A percentile compares a stretch with the other conserved stretches of the same genome.
Evolutionary conservation across 352 stramenopile species (phyloP).

Genomic region (Aphanomyces cochlioides): DNA sequence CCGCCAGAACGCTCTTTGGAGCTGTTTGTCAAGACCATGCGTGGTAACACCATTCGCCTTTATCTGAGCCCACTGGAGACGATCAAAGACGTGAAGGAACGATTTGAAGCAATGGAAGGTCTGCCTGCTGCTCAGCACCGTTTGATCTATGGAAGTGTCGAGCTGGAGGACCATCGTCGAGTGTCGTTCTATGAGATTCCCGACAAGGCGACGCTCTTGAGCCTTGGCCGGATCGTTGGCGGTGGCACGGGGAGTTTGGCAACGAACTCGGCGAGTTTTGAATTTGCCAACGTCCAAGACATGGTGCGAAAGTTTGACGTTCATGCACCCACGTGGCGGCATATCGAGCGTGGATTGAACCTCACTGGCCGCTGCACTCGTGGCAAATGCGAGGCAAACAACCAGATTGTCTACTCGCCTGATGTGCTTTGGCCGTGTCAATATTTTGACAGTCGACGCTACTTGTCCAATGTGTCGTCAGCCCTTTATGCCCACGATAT

Average conservation of each 20-base stretch:
- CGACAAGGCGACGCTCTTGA: not conserved
- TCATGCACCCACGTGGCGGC: not conserved
- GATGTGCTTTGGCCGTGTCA: not conserved
- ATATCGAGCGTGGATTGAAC: slow-evolving; percentile 5
- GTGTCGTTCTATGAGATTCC: not conserved
- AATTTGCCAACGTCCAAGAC: not conserved
- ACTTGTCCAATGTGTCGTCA: not conserved
- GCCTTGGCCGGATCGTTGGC: not conserved
- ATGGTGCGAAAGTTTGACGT: not conserved
- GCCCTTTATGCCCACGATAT: not conserved
- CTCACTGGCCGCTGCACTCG: not conserved
- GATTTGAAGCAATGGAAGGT: not conserved
- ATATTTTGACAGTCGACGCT: not conserved
- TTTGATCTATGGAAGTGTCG: not conserved
- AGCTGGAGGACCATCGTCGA: not conserved
- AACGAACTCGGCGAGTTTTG: not conserved
- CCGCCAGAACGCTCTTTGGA: not conserved
- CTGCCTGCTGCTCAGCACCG: not conserved
- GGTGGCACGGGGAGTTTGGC: not conserved
- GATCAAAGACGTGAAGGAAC: not conserved
- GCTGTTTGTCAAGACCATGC: not conserved
- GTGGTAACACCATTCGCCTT: not conserved
- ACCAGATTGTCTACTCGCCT: not conserved
- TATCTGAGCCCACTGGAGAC: not conserved
- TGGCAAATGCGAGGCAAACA: not conserved